Evolutionary conservation across 768 basidiomycete genomes (phyloP).

Genomic region (Gymnopilus dilepis): DNA sequence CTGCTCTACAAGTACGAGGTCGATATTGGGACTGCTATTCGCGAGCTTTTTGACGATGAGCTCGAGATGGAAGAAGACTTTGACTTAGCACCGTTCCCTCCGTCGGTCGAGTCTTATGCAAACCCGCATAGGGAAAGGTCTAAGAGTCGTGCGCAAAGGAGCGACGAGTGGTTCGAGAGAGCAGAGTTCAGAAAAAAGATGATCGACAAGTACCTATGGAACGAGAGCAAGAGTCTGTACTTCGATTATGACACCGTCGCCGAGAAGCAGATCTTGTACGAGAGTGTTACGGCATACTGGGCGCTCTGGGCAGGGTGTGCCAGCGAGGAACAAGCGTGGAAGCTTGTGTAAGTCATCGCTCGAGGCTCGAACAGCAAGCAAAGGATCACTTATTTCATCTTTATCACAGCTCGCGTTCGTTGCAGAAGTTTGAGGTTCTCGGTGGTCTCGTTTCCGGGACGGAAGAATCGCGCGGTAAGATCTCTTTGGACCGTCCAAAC

Average conservation of each 20-base stretch:
- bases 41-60: conserved; percentile 92
- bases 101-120: conserved; percentile 70
- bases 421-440: conserved; percentile 95
- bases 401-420: conserved; percentile 68
- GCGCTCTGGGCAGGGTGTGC: conserved; percentile 97
- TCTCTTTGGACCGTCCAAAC: conserved; percentile 94
- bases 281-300: conserved; percentile 97
- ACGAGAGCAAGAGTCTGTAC: conserved; percentile 92
- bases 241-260: conserved; percentile 95
- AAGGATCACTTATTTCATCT: conserved; percentile 23
- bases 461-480: conserved; percentile 94
- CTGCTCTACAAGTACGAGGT: conserved; percentile 98
- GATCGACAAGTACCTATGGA: conserved; percentile 97
- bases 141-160: conserved; percentile 64
- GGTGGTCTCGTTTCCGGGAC: conserved; percentile 97
- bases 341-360: conserved; percentile 75
- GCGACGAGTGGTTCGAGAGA: conserved; percentile 92
- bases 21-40: conserved; percentile 97
- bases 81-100: conserved; percentile 89
- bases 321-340: conserved; percentile 93
- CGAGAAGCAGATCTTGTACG: conserved; percentile 91
- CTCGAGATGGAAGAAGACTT: conserved; percentile 94
- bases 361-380: neutral
- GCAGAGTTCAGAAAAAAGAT: conserved; percentile 82
- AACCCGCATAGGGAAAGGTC: conserved; percentile 66